Evolutionary conservation across 176 grass and related monocot genomes (phyloP).

Genomic region (Musa schizocarpa): DNA sequence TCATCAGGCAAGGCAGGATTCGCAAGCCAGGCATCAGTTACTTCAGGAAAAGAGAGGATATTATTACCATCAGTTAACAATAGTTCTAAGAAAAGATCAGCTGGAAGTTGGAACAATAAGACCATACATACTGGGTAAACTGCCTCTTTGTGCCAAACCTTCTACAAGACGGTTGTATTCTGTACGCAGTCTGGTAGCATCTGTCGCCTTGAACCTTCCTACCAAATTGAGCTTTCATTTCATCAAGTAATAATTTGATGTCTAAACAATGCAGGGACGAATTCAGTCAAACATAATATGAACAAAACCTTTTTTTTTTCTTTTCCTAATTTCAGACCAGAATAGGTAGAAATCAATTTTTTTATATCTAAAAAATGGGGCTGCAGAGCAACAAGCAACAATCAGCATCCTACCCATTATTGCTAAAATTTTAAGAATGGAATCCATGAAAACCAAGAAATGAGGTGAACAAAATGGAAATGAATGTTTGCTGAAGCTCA

Average conservation of each 20-base stretch:
- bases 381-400: too few relatives aligned
- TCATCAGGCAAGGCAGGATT: constrained; percentile 78
- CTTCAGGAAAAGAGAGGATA: constrained; percentile 28
- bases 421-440: not conserved
- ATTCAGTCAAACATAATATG: not conserved
- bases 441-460: not conserved
- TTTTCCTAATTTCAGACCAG: too few relatives aligned
- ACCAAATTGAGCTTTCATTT: constrained; percentile 54
- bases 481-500: not conserved
- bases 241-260: constrained; percentile 2
- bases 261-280: not conserved
- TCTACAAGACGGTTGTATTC: constrained; percentile 90
- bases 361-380: too few relatives aligned
- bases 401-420: too few relatives aligned
- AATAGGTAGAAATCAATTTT: too few relatives aligned
- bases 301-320: not conserved
- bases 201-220: constrained; percentile 99
- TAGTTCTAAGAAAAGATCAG: not conserved
- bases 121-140: constrained; percentile 56
- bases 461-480: not conserved
- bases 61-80: not conserved
- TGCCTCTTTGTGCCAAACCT: constrained; percentile 88
- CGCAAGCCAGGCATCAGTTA: constrained; percentile 85
- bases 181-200: constrained; percentile 80
- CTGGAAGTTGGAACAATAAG: not conserved